Base-by-base conservation (phyloP, 441 rosid species). In the Pelargonium myrrhifolium region DNA sequence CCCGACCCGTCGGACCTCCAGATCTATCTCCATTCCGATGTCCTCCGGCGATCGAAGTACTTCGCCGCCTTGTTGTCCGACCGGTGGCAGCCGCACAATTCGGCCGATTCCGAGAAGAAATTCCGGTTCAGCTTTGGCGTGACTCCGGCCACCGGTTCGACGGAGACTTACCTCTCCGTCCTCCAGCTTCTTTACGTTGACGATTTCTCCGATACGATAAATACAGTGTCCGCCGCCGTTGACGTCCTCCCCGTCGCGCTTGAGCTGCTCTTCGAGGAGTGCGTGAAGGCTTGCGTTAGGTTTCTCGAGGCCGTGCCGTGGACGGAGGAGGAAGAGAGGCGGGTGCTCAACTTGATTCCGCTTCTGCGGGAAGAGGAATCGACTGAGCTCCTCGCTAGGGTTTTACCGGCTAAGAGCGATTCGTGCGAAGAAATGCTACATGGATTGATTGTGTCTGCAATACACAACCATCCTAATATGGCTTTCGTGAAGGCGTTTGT, bases 221-320 rank as follows among this genome's bases (percentile, higher is more conserved):
- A 64, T 64, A 73, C 83, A 9, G 84, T 65, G 2, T 64, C 84
- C 10, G 18, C 64, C n/a, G 90, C 89, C 2, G 81, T 86, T 1
- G 89, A 88, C 59, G 69, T 86, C 65, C 79, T 88, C 24, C 89
- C 85, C 0, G 84, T 83, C 37, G 90, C 90, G 0, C 77, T 86
- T 12, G 81, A 84, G 60, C 69, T 88, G 7, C 74, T 87, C 18
- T 88, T 86, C 76, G 90, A 88, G 64, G 90, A 83, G 47, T 82
- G 84, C 69, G 76, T 86, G 17, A 74, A 67, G 42, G 71, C 71
- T 24, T 83, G 85, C 67, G 77, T 88, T 6, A 71, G 51, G 24
- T 86, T 80, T 74, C 78, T 88, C 0, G 90, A 88, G 71, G 87
- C 87, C 55, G 86, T 83, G 42, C 93, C 93, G 20, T 88, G 93